Conservation (phyloP, 805 yeast genomes). For the Candida broadrunensis region DNA sequence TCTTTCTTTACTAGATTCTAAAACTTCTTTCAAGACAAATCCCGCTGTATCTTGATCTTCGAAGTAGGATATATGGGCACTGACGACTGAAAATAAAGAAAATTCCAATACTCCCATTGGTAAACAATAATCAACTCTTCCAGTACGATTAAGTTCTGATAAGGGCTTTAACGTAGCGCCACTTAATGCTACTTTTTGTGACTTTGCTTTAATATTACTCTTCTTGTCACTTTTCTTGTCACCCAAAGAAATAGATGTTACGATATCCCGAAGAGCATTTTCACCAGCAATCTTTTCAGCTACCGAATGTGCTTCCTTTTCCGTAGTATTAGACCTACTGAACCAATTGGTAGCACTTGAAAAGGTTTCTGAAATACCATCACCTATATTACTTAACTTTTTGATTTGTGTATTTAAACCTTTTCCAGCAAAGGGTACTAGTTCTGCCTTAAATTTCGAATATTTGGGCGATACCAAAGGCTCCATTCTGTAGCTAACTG, state of each 20-base stretch:
- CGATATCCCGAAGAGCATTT: slow-evolving; percentile 41
- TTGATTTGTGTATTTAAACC: slow-evolving; percentile 51
- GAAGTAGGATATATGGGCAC: slow-evolving; percentile 86
- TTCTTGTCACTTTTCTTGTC: slow-evolving; percentile 15
- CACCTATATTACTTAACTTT: slow-evolving; percentile 39
- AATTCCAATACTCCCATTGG: slow-evolving; percentile 79
- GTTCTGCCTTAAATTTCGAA: slow-evolving; percentile 50
- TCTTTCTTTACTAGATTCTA: slow-evolving; percentile 18
- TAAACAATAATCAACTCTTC: slow-evolving; percentile 78
- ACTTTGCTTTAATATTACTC: slow-evolving; percentile 13
- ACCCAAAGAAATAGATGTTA: slow-evolving; percentile 22
- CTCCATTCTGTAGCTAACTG: slow-evolving; percentile 85
- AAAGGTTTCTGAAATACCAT: slow-evolving; percentile 32
- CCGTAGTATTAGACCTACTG: slow-evolving; percentile 6
- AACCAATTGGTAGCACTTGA: slow-evolving; percentile 39
- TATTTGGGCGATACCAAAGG: slow-evolving; percentile 64
- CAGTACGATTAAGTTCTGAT: slow-evolving; percentile 57
- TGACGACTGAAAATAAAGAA: slow-evolving; percentile 74
- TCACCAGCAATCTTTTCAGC: slow-evolving; percentile 14
- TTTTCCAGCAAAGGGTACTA: slow-evolving; percentile 52
- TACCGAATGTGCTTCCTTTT: slow-evolving; percentile 2
- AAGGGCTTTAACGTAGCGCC: slow-evolving; percentile 32
- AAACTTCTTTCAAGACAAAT: slow-evolving; percentile 64
- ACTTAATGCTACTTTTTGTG: slow-evolving; percentile 23
- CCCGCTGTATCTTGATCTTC: slow-evolving; percentile 84